Base-by-base conservation (phyloP, 257 asterid species). In the Paraleonurus japonicus region DNA sequence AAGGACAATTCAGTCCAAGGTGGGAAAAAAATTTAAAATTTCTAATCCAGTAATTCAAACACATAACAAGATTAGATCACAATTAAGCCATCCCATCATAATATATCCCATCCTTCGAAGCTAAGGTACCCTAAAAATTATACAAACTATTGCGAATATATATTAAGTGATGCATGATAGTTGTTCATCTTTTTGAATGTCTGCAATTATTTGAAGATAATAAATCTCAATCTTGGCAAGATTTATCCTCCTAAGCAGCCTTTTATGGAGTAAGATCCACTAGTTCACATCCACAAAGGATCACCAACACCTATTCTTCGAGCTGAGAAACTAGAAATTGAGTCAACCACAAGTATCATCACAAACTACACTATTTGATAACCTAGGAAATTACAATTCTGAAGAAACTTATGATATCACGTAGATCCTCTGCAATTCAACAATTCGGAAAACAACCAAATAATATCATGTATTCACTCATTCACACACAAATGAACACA, bases 61-160 rank as follows among this genome's bases (percentile, higher is more conserved):
- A n/a, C n/a, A n/a, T n/a, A n/a, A n/a, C n/a, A n/a, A n/a, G n/a
- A n/a, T n/a, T n/a, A n/a, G n/a, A n/a, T n/a, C n/a, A n/a, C n/a
- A n/a, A n/a, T n/a, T n/a, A n/a, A n/a, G n/a, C n/a, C n/a, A n/a
- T n/a, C n/a, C n/a, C n/a, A n/a, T n/a, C n/a, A n/a, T n/a, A n/a
- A n/a, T n/a, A n/a, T n/a, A n/a, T n/a, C n/a, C n/a, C n/a, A n/a
- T n/a, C n/a, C n/a, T n/a, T n/a, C n/a, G n/a, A n/a, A n/a, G n/a
- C n/a, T n/a, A n/a, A n/a, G n/a, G n/a, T n/a, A n/a, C n/a, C n/a
- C n/a, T 10, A 33, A n/a, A 45, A 45, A 17, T 48, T 66, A 11
- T 50, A 57, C 15, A 58, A 53, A 50, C 58, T 69, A 50, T 51
- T 20, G 33, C 32, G 51, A 74, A 66, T 51, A 66, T 41, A 74